These are phyloP conservation scores for Saccharomyces mikatae DNA, from an alignment of 805 yeast species.

Conservation along the genomic window DNA sequence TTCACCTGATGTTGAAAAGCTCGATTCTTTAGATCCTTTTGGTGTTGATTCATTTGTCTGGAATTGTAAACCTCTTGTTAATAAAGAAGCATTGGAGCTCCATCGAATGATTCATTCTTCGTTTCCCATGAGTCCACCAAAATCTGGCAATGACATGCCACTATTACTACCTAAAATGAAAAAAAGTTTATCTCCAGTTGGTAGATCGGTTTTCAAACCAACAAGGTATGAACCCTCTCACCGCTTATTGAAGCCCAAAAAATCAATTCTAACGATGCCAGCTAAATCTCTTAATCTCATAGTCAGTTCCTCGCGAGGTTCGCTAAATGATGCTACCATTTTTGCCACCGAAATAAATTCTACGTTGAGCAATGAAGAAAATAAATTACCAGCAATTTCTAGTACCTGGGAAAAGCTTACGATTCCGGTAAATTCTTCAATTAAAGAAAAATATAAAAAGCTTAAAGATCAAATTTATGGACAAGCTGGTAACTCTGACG, in stretches of 20 bases:
- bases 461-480: constrained; percentile 8
- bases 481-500: background rate
- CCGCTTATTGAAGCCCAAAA: constrained; percentile 11
- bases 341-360: constrained; percentile 30
- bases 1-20: constrained; percentile 11
- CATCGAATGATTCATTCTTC: constrained; percentile 14
- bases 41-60: constrained; percentile 4
- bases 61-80: constrained; percentile 5
- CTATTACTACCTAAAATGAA: constrained; percentile 1
- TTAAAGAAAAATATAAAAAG: constrained; percentile 20
- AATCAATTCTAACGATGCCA: constrained; percentile 17
- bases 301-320: constrained; percentile 25
- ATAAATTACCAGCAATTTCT: constrained; percentile 18
- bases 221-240: constrained; percentile 13
- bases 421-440: constrained; percentile 24
- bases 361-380: constrained; percentile 9
- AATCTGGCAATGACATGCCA: background rate
- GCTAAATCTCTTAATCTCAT: constrained; percentile 17
- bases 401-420: constrained; percentile 23
- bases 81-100: constrained; percentile 12
- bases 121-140: background rate
- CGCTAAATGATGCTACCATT: constrained; percentile 26
- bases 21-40: constrained; percentile 11
- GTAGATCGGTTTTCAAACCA: background rate
- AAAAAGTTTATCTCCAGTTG: background rate